A percentile compares a stretch with the other conserved stretches of the same genome.
phyloP scores from a whole-genome alignment of 768 basidiomycete genomes.

The Rhodotorula diobovata region DNA sequence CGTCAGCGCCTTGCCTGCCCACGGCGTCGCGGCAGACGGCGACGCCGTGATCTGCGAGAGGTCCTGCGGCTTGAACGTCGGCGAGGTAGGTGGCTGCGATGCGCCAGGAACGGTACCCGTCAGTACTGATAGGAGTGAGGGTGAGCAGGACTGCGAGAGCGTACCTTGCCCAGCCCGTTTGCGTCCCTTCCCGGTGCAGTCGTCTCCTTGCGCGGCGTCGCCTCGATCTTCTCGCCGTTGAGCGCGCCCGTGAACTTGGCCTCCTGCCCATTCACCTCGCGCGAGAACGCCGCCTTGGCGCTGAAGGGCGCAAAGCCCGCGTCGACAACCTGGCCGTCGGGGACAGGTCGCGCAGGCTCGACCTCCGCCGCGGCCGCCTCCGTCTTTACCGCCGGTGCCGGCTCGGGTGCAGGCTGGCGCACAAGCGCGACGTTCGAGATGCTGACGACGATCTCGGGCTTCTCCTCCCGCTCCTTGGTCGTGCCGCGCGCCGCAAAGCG shows the following conservation, averaged over 20 bases:
- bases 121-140: too few species aligned
- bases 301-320: neutral
- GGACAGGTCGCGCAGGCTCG: too few species aligned
- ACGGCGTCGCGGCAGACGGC: slow-evolving; percentile 54
- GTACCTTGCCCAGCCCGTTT: slow-evolving; percentile 5
- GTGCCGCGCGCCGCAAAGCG: neutral
- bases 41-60: slow-evolving; percentile 74
- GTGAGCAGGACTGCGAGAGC: neutral
- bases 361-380: too few species aligned
- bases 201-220: slow-evolving; percentile 29
- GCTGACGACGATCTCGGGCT: slow-evolving; percentile 10
- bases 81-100: slow-evolving; percentile 13
- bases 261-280: slow-evolving; percentile 44
- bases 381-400: neutral
- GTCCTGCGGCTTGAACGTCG: slow-evolving; percentile 63
- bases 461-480: neutral
- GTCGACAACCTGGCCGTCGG: neutral
- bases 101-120: neutral
- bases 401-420: neutral
- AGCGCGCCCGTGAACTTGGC: slow-evolving; percentile 78
- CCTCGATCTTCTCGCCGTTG: slow-evolving; percentile 48
- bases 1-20: slow-evolving; percentile 53
- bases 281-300: neutral
- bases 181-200: slow-evolving; percentile 22
- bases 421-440: slow-evolving; percentile 5